These are phyloP conservation scores for Ilyonectria mors-panacis DNA, from an alignment of 2,329 filamentous ascomycete genomes.

Conservation along the genomic window DNA sequence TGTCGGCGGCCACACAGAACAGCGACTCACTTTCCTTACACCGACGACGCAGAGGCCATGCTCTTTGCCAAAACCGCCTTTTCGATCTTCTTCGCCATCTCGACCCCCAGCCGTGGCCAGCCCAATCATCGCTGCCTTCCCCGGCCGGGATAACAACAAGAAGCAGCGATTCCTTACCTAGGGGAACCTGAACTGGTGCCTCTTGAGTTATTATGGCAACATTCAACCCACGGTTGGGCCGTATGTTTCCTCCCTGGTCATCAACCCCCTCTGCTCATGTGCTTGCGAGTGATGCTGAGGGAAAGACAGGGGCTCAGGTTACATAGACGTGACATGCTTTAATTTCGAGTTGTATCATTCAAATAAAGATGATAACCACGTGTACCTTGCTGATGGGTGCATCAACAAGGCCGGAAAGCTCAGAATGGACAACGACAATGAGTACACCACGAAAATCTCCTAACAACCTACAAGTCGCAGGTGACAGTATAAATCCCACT, in stretches of 20 bases:
- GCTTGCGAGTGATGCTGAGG: background rate
- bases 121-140: background rate
- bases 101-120: background rate
- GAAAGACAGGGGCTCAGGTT: background rate
- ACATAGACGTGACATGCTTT: background rate
- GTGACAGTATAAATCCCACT: background rate
- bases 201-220: background rate
- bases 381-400: background rate
- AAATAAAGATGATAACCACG: background rate
- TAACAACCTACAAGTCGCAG: background rate
- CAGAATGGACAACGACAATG: background rate
- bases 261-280: background rate
- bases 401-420: background rate
- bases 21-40: background rate
- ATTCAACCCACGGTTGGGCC: background rate
- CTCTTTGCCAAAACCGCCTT: background rate
- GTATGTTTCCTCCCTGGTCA: background rate
- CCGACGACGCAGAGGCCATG: background rate
- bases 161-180: constrained; percentile 9
- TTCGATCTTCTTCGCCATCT: background rate
- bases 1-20: background rate
- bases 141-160: background rate
- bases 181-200: constrained; percentile 15
- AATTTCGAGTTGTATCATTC: background rate
- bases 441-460: background rate